phyloP scores from a whole-genome alignment of 768 basidiomycete genomes.

The Panaeolus papilionaceus region DNA sequence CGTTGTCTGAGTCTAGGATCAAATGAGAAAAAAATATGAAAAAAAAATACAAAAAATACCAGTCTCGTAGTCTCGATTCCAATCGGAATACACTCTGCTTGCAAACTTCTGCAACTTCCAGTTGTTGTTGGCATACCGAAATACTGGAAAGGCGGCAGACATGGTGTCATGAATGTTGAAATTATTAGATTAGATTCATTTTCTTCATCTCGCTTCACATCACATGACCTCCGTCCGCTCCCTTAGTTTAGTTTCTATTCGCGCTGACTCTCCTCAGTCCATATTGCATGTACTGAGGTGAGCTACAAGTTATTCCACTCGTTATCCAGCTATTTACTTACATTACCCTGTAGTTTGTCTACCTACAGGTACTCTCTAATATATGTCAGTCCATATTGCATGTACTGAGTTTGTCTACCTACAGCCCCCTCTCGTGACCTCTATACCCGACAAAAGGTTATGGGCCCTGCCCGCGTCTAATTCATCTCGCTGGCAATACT shows the following conservation, averaged over 20 bases:
- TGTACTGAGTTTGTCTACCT: not conserved
- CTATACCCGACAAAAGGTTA: not conserved
- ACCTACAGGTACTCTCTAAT: not conserved
- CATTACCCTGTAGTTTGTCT: not conserved
- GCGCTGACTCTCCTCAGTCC: no score
- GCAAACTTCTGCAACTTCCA: not conserved
- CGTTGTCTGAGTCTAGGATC: not conserved
- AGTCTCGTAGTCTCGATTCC: not conserved
- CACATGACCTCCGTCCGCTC: no score
- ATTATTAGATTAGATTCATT: no score
- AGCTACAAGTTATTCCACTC: constrained; percentile 15
- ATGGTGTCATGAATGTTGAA: not conserved
- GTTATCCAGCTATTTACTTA: constrained; percentile 10
- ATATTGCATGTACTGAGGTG: no score
- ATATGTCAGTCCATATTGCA: not conserved
- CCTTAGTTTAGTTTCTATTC: no score
- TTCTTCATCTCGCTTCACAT: no score
- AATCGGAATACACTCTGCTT: not conserved
- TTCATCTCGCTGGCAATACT: not conserved
- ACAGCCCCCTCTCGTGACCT: no score
- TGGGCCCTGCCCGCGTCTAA: not conserved
- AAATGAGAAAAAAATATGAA: not conserved
- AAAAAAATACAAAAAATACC: not conserved
- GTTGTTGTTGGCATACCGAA: constrained; percentile 4
- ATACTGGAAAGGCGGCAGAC: not conserved